Percentiles rank a stretch among this genome's conserved stretches.
phyloP scores from a whole-genome alignment of 441 rosid species.

The Brassica hybrid region DNA sequence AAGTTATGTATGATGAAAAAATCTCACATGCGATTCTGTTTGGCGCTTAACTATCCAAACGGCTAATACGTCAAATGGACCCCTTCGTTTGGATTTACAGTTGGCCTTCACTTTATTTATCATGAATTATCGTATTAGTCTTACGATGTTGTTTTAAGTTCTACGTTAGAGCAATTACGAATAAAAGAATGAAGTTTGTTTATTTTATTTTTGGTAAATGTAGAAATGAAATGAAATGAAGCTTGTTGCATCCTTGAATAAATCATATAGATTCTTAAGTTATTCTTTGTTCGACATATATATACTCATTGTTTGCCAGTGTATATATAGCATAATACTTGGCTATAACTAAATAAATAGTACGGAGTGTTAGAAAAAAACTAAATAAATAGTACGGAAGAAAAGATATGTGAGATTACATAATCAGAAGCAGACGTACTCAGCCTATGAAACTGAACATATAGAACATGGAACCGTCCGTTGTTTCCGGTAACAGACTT shows the following conservation, averaged over 20 bases:
- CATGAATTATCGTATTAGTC: neutral
- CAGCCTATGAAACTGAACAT: constrained; percentile 23
- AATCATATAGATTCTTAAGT: neutral
- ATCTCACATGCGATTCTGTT: constrained; percentile 36
- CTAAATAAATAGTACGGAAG: neutral
- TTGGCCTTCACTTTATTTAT: neutral
- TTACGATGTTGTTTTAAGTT: neutral
- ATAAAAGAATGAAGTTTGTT: neutral
- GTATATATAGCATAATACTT: neutral
- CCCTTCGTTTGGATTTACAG: neutral
- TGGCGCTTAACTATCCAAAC: constrained; percentile 33
- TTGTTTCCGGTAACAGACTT: constrained; percentile 39
- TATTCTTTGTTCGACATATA: neutral
- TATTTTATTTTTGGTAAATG: too few relatives aligned
- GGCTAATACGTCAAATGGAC: constrained; percentile 22
- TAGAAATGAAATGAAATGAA: neutral
- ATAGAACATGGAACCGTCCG: constrained; percentile 28
- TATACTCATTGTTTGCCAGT: neutral
- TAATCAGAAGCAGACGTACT: constrained; percentile 15
- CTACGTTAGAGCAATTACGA: neutral
- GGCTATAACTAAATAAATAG: neutral
- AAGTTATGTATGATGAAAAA: constrained; percentile 25
- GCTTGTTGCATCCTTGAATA: neutral
- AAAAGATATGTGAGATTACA: neutral
- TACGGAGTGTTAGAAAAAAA: neutral